Conservation (phyloP, 768 basidiomycete genomes). For the Termitomyces sp. region DNA sequence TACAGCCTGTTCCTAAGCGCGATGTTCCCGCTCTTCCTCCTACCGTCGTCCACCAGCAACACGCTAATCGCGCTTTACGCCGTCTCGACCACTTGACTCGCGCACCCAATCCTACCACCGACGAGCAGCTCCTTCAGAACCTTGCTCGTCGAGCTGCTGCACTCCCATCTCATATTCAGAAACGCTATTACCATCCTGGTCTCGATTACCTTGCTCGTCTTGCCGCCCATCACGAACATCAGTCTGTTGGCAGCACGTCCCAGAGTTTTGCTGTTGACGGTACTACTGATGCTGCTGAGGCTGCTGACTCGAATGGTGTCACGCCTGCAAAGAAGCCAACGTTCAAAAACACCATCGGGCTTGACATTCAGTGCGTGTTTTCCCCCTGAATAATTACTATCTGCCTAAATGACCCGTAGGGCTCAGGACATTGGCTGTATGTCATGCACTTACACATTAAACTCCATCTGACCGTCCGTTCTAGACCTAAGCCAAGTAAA, state of each 20-base stretch:
- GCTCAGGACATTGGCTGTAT: constrained; percentile 49
- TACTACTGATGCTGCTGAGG: constrained; percentile 21
- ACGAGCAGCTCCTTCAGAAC: constrained; percentile 30
- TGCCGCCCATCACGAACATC: neutral
- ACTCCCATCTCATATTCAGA: constrained; percentile 23
- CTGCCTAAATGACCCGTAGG: constrained; percentile 21
- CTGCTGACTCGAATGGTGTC: constrained; percentile 14
- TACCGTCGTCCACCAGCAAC: constrained; percentile 45
- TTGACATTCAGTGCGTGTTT: constrained; percentile 52
- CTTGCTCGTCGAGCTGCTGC: constrained; percentile 38
- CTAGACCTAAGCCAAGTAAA: constrained; percentile 27
- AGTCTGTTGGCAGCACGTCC: neutral
- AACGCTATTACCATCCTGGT: constrained; percentile 11
- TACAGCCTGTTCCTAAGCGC: constrained; percentile 7
- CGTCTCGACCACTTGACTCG: constrained; percentile 60
- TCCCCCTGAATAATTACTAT: neutral
- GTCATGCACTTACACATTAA: constrained; percentile 6
- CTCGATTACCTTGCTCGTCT: constrained; percentile 6
- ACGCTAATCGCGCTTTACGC: constrained; percentile 49
- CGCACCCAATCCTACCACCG: constrained; percentile 28
- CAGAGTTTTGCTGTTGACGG: constrained; percentile 5
- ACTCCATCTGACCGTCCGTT: neutral
- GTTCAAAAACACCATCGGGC: constrained; percentile 38
- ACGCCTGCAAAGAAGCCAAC: constrained; percentile 14
- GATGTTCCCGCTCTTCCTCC: constrained; percentile 9